phyloP scores from a whole-genome alignment of 257 asterid genomes.

The Coffea eugenioides region DNA sequence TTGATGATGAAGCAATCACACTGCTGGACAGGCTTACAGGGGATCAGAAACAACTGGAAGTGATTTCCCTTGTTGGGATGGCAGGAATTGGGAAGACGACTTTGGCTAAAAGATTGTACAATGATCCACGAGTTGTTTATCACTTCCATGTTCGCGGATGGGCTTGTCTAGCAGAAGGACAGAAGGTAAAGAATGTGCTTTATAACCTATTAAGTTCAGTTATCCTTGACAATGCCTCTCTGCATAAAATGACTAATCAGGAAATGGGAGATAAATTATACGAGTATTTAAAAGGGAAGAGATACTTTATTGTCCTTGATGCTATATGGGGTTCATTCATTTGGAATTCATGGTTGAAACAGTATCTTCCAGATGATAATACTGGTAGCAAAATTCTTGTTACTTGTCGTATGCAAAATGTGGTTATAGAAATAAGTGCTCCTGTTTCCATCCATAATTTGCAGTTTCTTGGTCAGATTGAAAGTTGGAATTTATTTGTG shows the following conservation, averaged over 20 bases:
- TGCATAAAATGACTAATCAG: background rate
- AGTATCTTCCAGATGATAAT: background rate
- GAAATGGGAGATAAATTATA: background rate
- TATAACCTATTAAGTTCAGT: too few relatives aligned
- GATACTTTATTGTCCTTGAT: background rate
- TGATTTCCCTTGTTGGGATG: background rate
- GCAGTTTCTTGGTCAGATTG: background rate
- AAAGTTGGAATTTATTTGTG: background rate
- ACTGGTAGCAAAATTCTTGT: background rate
- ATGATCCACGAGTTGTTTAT: too few relatives aligned
- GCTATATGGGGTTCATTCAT: background rate
- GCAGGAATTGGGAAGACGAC: too few relatives aligned
- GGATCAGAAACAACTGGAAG: background rate
- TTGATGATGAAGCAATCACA: background rate
- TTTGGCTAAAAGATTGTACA: too few relatives aligned
- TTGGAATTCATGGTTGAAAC: too few relatives aligned
- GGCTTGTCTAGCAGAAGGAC: too few relatives aligned
- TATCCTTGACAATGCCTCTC: background rate
- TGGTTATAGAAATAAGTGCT: background rate
- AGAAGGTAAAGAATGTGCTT: too few relatives aligned
- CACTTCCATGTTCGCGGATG: too few relatives aligned
- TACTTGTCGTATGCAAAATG: background rate
- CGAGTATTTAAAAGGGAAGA: background rate
- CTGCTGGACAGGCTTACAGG: background rate
- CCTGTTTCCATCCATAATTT: background rate